These are phyloP conservation scores for Quercus glauca DNA, from an alignment of 306 rosid genomes.

Conservation along the genomic window DNA sequence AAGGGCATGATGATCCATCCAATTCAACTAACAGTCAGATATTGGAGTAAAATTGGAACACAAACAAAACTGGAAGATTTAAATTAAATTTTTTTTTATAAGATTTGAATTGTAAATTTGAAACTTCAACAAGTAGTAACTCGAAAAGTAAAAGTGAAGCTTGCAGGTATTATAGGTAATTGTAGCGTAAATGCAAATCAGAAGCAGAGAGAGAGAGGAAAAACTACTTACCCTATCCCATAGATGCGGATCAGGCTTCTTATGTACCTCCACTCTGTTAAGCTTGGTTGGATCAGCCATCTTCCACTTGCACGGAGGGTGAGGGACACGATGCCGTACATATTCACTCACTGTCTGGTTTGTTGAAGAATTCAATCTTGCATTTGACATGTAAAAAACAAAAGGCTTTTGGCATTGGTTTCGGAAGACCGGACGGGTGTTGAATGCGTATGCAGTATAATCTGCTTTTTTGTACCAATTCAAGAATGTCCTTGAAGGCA, in stretches of 20 bases:
- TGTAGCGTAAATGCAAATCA: neutral
- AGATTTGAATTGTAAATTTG: no score
- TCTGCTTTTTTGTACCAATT: constrained; percentile 94
- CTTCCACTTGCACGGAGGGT: constrained; percentile 75
- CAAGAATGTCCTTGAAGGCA: constrained; percentile 93
- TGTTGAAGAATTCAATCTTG: constrained; percentile 32
- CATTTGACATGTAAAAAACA: constrained; percentile 71
- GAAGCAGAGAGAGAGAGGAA: neutral
- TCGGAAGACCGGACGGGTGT: constrained; percentile 87
- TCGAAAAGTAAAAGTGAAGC: neutral
- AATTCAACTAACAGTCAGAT: neutral
- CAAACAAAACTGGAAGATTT: neutral
- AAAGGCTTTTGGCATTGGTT: constrained; percentile 93
- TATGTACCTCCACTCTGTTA: constrained; percentile 51
- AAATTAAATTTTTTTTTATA: neutral
- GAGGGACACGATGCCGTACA: constrained; percentile 51
- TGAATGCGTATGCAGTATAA: constrained; percentile 93
- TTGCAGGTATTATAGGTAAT: neutral
- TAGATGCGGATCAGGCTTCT: constrained; percentile 73
- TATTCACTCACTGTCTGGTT: constrained; percentile 57
- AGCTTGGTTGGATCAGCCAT: constrained; percentile 67
- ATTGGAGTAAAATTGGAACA: neutral
- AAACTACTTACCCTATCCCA: constrained; percentile 80
- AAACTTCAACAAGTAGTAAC: neutral
- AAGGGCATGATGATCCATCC: neutral